These are phyloP conservation scores for Globisporangium spiculum DNA, from an alignment of 352 stramenopile genomes.

Conservation along the genomic window DNA sequence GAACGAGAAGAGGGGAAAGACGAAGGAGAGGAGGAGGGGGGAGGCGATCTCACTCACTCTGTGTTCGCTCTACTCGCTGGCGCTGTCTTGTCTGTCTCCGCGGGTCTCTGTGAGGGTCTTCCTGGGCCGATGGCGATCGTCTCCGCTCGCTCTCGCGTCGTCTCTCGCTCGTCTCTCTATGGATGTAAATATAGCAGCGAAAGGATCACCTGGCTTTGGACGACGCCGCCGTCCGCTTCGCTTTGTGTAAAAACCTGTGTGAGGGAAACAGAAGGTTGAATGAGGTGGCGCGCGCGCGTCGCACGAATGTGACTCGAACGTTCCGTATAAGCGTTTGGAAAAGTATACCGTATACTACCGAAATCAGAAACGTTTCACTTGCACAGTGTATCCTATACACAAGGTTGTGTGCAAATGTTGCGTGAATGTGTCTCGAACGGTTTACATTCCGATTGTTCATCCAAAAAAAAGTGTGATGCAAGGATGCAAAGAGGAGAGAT, in stretches of 20 bases:
- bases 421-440: slow-evolving; percentile 8
- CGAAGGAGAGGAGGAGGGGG: background rate
- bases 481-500: slow-evolving; percentile 3
- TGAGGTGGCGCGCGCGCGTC: background rate
- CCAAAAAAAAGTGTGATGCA: background rate
- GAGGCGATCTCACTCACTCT: background rate
- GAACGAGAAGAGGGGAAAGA: background rate
- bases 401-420: slow-evolving; percentile 1
- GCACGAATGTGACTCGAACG: background rate
- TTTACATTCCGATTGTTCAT: background rate
- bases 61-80: background rate
- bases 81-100: background rate
- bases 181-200: background rate
- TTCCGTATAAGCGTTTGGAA: background rate
- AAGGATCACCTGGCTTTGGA: background rate
- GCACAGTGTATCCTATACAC: no score
- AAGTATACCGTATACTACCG: no score
- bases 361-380: no score
- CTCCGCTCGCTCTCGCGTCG: background rate
- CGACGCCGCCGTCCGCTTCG: background rate
- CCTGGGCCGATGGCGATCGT: background rate
- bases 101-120: background rate
- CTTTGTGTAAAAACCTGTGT: slow-evolving; percentile 1
- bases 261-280: slow-evolving; percentile 1
- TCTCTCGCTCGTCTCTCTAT: background rate